Base-by-base conservation (phyloP, 139 green algal genomes). In the Chlorella sorokiniana region DNA sequence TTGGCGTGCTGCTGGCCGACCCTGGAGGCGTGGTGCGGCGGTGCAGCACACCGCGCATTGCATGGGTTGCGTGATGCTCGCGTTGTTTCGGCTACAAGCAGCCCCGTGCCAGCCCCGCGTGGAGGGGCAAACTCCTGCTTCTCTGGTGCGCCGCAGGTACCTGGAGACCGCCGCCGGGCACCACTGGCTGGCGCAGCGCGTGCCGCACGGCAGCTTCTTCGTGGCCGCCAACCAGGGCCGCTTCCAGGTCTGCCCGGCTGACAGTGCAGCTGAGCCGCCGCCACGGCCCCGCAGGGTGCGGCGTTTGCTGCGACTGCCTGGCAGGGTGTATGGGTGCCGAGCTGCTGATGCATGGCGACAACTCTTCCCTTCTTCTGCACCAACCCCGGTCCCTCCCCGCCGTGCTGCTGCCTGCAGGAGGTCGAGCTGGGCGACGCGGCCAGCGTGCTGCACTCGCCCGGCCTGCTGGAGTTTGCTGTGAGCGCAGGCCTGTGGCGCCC, bases 141-240 rank as follows among this genome's bases (percentile, higher is more conserved):
- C 31, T 22, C 10, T 71, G 18, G 33, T 9, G 7, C 31, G 10
- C 31, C 10, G 41, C 18, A 64, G 73, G 73, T 62, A 81, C 7
- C 37, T 81, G 25, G 74, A 81, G 74, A 61, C 59, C 4, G 74
- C 45, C 59, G 41, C 37, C 37, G 74, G 74, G 37, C 74, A 81
- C 40, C 74, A 81, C 74, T 81, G 74, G 74, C 54, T 81, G 74
- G 74, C 74, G 59, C 74, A 35, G 9, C 74, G 74, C 3, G 40
- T 79, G 22, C 72, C 48, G 1, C 0, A 38, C 8, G 35, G 48
- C 35, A 10, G 20, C 35, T 67, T 79, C 23, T 79, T 79, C 41
- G 48, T 79, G 27, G 35, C 51, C 8, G 72, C 27, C 72, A 79
- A 79, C 72, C 72, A 79, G 72, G 72, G 72, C 0, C 48, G 72